Percentiles rank a stretch among this genome's conserved stretches.
Evolutionary conservation across 106 monocot genomes (phyloP).

Genomic region (Hemerocallis citrina): DNA sequence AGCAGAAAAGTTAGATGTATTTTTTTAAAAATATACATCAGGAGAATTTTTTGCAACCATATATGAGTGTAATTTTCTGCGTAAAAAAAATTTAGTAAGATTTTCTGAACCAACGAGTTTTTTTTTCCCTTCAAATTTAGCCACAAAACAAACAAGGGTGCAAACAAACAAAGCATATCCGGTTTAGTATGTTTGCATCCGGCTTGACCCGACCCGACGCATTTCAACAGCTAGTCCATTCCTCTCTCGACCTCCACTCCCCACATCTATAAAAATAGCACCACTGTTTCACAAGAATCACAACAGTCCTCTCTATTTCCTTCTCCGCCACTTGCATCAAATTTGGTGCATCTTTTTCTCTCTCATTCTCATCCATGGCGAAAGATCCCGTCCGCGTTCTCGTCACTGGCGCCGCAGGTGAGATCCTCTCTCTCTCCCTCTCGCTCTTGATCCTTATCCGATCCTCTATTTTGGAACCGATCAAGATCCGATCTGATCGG

Average conservation of each 20-base stretch:
- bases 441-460: conserved; percentile 6
- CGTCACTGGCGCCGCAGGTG: conserved; percentile 41
- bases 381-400: conserved; percentile 37
- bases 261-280: background rate
- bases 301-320: too few relatives aligned
- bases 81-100: too few relatives aligned
- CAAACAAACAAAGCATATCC: too few relatives aligned
- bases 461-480: background rate
- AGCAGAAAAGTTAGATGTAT: too few relatives aligned
- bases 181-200: too few relatives aligned
- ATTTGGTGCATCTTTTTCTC: background rate
- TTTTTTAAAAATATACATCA: too few relatives aligned
- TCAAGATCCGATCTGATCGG: conserved; percentile 1
- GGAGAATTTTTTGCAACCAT: too few relatives aligned
- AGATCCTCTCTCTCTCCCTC: background rate
- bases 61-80: too few relatives aligned
- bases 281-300: background rate
- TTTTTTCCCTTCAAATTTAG: too few relatives aligned
- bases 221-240: background rate
- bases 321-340: background rate
- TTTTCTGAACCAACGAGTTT: too few relatives aligned
- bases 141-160: too few relatives aligned
- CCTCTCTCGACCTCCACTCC: too few relatives aligned
- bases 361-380: conserved; percentile 25
- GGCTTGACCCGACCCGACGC: background rate